These are phyloP conservation scores for Myriosclerotinia duriaeana DNA, from an alignment of 2,329 filamentous ascomycete genomes.

Conservation along the genomic window DNA sequence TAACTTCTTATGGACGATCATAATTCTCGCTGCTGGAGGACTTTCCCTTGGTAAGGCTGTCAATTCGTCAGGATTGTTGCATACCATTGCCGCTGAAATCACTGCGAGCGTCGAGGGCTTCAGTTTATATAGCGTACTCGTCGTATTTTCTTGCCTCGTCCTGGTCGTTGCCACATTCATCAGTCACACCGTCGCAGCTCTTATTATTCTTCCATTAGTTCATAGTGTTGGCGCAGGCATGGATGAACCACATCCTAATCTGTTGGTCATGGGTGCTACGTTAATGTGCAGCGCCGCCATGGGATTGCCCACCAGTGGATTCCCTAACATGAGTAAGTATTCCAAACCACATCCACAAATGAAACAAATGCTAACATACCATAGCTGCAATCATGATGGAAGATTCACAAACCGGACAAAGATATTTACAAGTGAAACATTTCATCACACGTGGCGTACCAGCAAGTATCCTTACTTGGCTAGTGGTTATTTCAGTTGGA, in stretches of 20 bases:
- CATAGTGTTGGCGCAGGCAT: slow-evolving; percentile 80
- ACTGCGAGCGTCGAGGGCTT: slow-evolving; percentile 72
- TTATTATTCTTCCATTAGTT: slow-evolving; percentile 92
- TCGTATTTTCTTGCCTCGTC: slow-evolving; percentile 82
- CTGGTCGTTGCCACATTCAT: slow-evolving; percentile 96
- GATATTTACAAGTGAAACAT: slow-evolving; percentile 89
- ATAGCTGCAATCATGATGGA: slow-evolving; percentile 98
- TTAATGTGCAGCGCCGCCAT: slow-evolving; percentile 98
- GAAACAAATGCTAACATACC: slow-evolving; percentile 27
- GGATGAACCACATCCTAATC: slow-evolving; percentile 86
- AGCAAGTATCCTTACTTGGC: slow-evolving; percentile 75
- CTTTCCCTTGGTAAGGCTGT: slow-evolving; percentile 91
- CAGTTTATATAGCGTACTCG: slow-evolving; percentile 79
- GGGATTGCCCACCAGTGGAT: slow-evolving; percentile 92
- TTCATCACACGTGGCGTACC: slow-evolving; percentile 94
- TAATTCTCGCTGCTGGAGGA: slow-evolving; percentile 93
- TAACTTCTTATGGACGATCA: slow-evolving; percentile 99
- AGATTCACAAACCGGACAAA: slow-evolving; percentile 82
- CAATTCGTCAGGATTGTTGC: slow-evolving; percentile 85
- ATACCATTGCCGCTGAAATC: slow-evolving; percentile 80
- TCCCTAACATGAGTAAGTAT: slow-evolving; percentile 99
- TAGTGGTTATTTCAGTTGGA: slow-evolving; percentile 82
- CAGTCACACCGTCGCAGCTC: slow-evolving; percentile 90
- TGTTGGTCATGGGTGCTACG: slow-evolving; percentile 91
- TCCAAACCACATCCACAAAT: not conserved